Evolutionary conservation across 2,329 filamentous ascomycete genomes (phyloP).

Genomic region (Epicoccum nigrum): DNA sequence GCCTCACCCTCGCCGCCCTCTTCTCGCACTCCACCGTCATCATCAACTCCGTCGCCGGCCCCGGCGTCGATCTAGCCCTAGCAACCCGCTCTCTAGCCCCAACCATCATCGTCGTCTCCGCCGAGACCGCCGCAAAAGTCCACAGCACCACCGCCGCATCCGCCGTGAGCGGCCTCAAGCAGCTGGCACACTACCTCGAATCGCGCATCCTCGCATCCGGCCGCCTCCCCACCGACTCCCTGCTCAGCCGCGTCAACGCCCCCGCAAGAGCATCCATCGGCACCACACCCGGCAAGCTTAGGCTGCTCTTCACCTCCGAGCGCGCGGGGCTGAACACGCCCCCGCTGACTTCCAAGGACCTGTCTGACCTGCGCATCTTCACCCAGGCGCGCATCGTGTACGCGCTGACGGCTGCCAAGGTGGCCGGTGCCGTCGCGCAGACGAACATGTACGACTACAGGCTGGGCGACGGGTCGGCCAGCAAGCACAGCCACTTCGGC

Average conservation of each 20-base stretch:
- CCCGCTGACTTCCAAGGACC: constrained; percentile 68
- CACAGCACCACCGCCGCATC: constrained; percentile 67
- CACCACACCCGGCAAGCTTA: constrained; percentile 72
- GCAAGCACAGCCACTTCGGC: constrained; percentile 73
- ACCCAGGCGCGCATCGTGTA: constrained; percentile 82
- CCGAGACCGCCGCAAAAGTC: constrained; percentile 72
- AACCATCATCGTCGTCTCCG: constrained; percentile 80
- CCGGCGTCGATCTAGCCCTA: constrained; percentile 71
- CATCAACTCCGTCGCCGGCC: constrained; percentile 84
- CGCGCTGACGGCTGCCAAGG: constrained; percentile 77
- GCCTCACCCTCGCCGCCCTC: constrained; percentile 79
- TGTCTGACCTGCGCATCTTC: constrained; percentile 83
- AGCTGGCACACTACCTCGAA: constrained; percentile 73
- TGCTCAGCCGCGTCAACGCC: constrained; percentile 68
- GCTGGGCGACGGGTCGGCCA: constrained; percentile 43
- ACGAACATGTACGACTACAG: constrained; percentile 89
- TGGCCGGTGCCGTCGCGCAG: constrained; percentile 90
- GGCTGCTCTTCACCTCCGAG: constrained; percentile 81
- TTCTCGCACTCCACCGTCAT: constrained; percentile 85
- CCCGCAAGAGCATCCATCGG: constrained; percentile 65
- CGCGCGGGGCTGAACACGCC: constrained; percentile 67
- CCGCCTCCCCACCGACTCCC: constrained; percentile 70
- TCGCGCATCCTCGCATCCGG: constrained; percentile 74
- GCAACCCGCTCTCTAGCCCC: constrained; percentile 78
- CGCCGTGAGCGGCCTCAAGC: constrained; percentile 67